Percentiles rank a stretch among this genome's conserved stretches.
These are phyloP conservation scores for Coemansia sp. DNA, from an alignment of 192 early-diverging fungal genomes.

Conservation along the genomic window DNA sequence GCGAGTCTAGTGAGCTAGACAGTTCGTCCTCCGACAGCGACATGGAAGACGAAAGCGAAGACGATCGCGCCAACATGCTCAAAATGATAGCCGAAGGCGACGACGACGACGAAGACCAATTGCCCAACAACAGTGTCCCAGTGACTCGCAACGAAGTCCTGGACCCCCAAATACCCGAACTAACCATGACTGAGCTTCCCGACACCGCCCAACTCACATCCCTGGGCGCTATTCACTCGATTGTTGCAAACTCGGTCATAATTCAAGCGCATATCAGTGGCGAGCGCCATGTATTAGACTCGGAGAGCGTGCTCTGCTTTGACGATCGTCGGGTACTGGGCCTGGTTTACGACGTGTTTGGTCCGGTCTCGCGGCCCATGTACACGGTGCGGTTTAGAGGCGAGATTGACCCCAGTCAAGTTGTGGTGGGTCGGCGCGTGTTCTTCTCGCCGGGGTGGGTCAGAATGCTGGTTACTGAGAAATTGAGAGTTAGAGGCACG, in stretches of 20 bases:
- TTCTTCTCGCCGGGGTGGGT: constrained; percentile 64
- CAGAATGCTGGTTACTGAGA: constrained; percentile 64
- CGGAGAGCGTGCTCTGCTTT: constrained; percentile 69
- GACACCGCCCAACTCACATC: constrained; percentile 48
- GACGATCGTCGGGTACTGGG: constrained; percentile 63
- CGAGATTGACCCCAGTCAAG: constrained; percentile 58
- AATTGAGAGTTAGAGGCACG: constrained; percentile 70
- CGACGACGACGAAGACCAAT: constrained; percentile 10
- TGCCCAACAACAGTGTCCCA: neutral
- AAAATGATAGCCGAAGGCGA: constrained; percentile 25
- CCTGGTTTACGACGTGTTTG: constrained; percentile 84
- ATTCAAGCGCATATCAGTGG: constrained; percentile 56
- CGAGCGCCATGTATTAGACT: constrained; percentile 64
- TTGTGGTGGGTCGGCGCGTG: constrained; percentile 54
- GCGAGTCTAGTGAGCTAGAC: constrained; percentile 5
- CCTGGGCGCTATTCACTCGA: constrained; percentile 65
- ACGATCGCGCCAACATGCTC: neutral
- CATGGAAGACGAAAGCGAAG: constrained; percentile 18
- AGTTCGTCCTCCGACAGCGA: constrained; percentile 10
- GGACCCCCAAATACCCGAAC: constrained; percentile 49
- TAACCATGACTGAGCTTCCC: constrained; percentile 56
- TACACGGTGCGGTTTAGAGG: constrained; percentile 79
- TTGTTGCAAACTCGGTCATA: constrained; percentile 73
- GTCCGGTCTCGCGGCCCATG: constrained; percentile 77
- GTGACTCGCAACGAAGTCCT: constrained; percentile 62